These are phyloP conservation scores for Alternaria longipes DNA, from an alignment of 2,329 filamentous ascomycete genomes.

Conservation along the genomic window DNA sequence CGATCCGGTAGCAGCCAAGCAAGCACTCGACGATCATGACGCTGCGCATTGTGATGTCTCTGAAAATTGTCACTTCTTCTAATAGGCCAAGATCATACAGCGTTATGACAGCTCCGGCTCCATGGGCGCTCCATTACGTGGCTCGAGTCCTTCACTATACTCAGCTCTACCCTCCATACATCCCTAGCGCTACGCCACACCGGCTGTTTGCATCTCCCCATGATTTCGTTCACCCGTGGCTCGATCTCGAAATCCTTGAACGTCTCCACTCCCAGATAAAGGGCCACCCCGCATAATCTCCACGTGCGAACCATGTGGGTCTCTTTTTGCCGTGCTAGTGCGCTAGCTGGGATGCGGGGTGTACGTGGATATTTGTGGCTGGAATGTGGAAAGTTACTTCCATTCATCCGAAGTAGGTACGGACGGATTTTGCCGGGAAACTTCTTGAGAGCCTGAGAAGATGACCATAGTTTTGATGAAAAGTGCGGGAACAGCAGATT, in stretches of 20 bases:
- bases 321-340: neutral
- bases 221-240: neutral
- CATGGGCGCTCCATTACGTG: neutral
- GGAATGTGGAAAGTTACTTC: neutral
- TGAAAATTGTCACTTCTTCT: neutral
- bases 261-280: neutral
- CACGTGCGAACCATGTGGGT: slow-evolving; percentile 13
- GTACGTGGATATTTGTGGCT: neutral
- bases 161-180: neutral
- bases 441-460: neutral
- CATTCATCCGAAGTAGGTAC: neutral
- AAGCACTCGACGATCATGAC: slow-evolving; percentile 5
- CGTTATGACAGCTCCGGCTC: neutral
- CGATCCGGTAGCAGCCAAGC: neutral
- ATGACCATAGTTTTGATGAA: neutral
- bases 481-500: neutral
- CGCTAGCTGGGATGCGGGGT: slow-evolving; percentile 4
- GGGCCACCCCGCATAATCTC: slow-evolving; percentile 7
- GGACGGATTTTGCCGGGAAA: neutral
- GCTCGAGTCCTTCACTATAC: neutral
- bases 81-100: neutral
- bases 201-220: neutral
- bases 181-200: neutral
- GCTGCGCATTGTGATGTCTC: slow-evolving; percentile 2
- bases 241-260: neutral